A percentile compares a stretch with the other conserved stretches of the same genome.
These are phyloP conservation scores for Penicillium lividum DNA, from an alignment of 495 filamentous ascomycete species.

Conservation along the genomic window DNA sequence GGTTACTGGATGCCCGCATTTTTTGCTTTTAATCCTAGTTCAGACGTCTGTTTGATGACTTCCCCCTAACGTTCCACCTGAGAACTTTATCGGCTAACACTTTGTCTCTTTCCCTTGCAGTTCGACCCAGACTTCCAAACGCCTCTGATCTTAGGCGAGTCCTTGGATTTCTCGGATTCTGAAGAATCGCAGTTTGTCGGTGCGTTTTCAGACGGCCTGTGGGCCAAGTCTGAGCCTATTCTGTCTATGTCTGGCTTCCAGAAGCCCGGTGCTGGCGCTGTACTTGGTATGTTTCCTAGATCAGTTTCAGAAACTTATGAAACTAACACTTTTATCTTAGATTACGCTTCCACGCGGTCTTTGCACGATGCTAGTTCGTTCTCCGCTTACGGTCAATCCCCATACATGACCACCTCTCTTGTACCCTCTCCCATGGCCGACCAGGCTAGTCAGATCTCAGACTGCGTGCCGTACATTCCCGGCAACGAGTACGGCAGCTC, in stretches of 20 bases:
- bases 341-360: constrained; percentile 46
- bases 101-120: constrained; percentile 20
- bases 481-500: constrained; percentile 45
- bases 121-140: constrained; percentile 53
- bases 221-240: constrained; percentile 55
- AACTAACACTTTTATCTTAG: constrained; percentile 19
- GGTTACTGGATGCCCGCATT: constrained; percentile 26
- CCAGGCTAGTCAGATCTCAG: constrained; percentile 47
- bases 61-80: constrained; percentile 9
- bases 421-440: constrained; percentile 49
- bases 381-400: constrained; percentile 43
- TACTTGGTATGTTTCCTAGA: constrained; percentile 40
- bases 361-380: constrained; percentile 49
- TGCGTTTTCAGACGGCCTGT: constrained; percentile 50
- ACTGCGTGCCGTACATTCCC: constrained; percentile 47
- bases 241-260: constrained; percentile 57
- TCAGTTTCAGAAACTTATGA: neutral
- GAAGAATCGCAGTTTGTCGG: constrained; percentile 49
- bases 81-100: constrained; percentile 25
- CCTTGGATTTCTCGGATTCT: constrained; percentile 53
- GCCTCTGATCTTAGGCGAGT: constrained; percentile 55
- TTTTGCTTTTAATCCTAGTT: constrained; percentile 24
- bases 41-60: constrained; percentile 25
- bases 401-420: constrained; percentile 46
- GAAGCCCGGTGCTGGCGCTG: constrained; percentile 41